Base-by-base conservation (phyloP, 371 early-diverging fungal species). In the Mortierella sp. region DNA sequence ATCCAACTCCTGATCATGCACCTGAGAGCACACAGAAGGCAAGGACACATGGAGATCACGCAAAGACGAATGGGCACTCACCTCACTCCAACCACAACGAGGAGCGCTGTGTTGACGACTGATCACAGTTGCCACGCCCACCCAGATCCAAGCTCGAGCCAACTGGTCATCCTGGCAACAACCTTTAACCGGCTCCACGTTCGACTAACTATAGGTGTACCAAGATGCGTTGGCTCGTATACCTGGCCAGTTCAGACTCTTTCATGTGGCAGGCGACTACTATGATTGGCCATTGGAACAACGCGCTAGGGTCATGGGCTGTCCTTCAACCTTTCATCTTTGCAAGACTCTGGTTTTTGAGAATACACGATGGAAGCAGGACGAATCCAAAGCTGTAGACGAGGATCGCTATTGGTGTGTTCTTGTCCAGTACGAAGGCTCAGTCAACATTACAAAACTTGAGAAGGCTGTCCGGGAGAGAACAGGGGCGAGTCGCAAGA, bases 331-430 rank as follows among this genome's bases (percentile, higher is more conserved):
- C 2, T 78, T 71, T 24, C 91, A 91, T 46, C 79, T 92, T 37
- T 90, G 91, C 86, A 92, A 92, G 58, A 79, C 87, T 0, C 79
- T 92, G 8, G 61, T 90, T 5, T 79, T 92, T 60, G 90, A 90
- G 60, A 92, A 92, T 79, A 91, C 89, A 47, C 77, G 82, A 34
- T 84, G 74, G 60, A 62, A 74, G 1, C 71, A 82, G 57, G 56
- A 69, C 54, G 62, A 65, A 13, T 28, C 54, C 40, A 63, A 73
- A 8, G 29, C 70, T 21, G n/a, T 57, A 17, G 59, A 57, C 25
- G 63, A 53, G 0, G 56, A 59, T 28, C 76, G 67, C 29, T 74
- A 79, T 51, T 74, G 79, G 61, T 78, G 78, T 54, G 76, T 85
- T 2, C 27, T 85, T 45, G 86, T 86, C 22, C 85, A 86, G 73